phyloP scores from a whole-genome alignment of 2,329 filamentous ascomycete genomes.

The Xylariomycetidae sp. region DNA sequence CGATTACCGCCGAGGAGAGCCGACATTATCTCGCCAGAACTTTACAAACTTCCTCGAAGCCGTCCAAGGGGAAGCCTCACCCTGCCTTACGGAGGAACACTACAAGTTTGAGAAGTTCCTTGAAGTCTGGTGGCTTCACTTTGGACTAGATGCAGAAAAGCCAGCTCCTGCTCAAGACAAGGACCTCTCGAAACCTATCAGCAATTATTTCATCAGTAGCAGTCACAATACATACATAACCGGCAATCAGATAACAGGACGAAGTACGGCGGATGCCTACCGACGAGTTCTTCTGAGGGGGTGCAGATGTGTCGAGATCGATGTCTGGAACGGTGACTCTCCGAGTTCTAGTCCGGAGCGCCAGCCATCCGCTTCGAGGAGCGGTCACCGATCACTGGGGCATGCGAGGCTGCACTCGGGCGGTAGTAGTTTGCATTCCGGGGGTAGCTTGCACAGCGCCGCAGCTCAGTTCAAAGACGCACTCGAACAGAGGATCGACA shows the following conservation, averaged over 20 bases:
- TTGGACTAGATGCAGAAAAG: slow-evolving; percentile 38
- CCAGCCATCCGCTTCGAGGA: slow-evolving; percentile 26
- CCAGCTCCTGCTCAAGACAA: slow-evolving; percentile 39
- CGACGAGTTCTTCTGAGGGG: slow-evolving; percentile 64
- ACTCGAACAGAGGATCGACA: slow-evolving; percentile 30
- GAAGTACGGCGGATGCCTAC: slow-evolving; percentile 74
- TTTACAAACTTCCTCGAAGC: slow-evolving; percentile 46
- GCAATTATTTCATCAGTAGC: slow-evolving; percentile 90
- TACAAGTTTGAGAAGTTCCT: slow-evolving; percentile 48
- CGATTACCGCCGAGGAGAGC: slow-evolving; percentile 33
- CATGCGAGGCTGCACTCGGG: slow-evolving; percentile 45
- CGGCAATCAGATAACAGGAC: slow-evolving; percentile 78
- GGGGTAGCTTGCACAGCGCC: slow-evolving; percentile 40
- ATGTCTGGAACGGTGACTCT: slow-evolving; percentile 78
- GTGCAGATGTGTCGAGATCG: slow-evolving; percentile 89
- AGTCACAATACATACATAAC: slow-evolving; percentile 93
- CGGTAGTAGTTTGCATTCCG: slow-evolving; percentile 43
- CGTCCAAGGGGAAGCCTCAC: slow-evolving; percentile 40
- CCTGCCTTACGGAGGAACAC: slow-evolving; percentile 31
- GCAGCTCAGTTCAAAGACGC: slow-evolving; percentile 34
- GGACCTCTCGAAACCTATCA: slow-evolving; percentile 65
- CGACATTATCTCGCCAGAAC: slow-evolving; percentile 30
- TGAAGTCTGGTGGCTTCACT: slow-evolving; percentile 40
- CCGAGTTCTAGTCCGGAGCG: slow-evolving; percentile 26
- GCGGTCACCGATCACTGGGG: slow-evolving; percentile 31